Percentiles rank a stretch among this genome's conserved stretches.
phyloP scores from a whole-genome alignment of 129 eudicot species.

The Cynara cardunculus region DNA sequence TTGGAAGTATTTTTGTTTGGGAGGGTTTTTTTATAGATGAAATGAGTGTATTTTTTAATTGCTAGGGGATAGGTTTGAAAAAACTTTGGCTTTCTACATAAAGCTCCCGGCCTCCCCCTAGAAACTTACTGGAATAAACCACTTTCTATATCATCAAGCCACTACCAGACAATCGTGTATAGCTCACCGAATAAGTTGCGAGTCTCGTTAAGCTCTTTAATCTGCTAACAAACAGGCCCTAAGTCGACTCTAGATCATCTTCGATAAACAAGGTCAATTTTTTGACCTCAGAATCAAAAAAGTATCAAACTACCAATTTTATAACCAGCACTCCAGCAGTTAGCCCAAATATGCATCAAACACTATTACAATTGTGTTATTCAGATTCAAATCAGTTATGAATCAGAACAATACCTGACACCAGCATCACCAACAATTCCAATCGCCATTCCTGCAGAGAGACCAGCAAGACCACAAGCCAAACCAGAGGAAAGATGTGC shows the following conservation, averaged over 20 bases:
- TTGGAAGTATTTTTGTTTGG: too few species aligned
- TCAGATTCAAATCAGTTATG: neutral
- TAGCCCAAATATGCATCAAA: neutral
- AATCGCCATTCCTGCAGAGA: slow-evolving; percentile 55
- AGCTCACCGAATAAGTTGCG: too few species aligned
- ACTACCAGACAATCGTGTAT: too few species aligned
- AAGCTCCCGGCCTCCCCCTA: too few species aligned
- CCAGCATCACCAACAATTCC: slow-evolving; percentile 65
- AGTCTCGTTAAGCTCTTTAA: too few species aligned
- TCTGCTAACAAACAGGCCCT: too few species aligned
- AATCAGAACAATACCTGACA: slow-evolving; percentile 46
- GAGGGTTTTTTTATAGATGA: too few species aligned
- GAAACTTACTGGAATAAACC: too few species aligned
- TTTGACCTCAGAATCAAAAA: neutral
- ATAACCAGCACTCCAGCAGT: neutral
- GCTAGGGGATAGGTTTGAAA: too few species aligned
- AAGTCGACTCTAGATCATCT: neutral
- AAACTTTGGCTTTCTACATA: too few species aligned
- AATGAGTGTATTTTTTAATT: too few species aligned
- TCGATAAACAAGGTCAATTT: neutral
- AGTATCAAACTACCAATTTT: neutral
- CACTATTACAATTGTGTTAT: neutral
- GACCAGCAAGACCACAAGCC: slow-evolving; percentile 58
- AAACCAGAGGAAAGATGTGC: slow-evolving; percentile 64
- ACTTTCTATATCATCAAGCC: too few species aligned